Evolutionary conservation across 768 basidiomycete genomes (phyloP).

Genomic region (Dioszegia hungarica): DNA sequence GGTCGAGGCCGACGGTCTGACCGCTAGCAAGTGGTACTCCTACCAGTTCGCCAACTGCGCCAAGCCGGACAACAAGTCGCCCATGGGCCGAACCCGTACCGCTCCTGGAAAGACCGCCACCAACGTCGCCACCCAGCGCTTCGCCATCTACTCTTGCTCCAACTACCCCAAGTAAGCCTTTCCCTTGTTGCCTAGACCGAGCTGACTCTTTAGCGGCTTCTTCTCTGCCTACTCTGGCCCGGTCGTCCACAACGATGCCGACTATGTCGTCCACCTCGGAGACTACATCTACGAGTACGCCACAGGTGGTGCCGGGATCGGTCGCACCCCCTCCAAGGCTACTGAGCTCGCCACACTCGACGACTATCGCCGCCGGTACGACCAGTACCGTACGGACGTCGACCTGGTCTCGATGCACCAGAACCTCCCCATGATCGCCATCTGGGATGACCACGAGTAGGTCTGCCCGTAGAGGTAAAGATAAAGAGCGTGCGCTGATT

Average conservation of each 20-base stretch:
- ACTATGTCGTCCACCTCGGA: constrained; percentile 58
- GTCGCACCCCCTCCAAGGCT: constrained; percentile 53
- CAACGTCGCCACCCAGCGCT: constrained; percentile 55
- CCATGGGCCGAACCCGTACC: constrained; percentile 57
- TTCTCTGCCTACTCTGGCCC: constrained; percentile 63
- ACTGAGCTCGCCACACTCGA: constrained; percentile 59
- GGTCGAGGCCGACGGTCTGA: constrained; percentile 56
- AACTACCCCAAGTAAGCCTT: constrained; percentile 49
- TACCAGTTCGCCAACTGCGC: constrained; percentile 60
- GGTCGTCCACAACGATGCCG: constrained; percentile 56
- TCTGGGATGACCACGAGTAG: constrained; percentile 38
- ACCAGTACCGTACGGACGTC: constrained; percentile 57
- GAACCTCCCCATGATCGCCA: constrained; percentile 57
- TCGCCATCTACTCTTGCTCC: constrained; percentile 63
- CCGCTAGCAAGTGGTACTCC: constrained; percentile 58
- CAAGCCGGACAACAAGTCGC: constrained; percentile 52
- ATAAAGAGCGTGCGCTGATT: not conserved
- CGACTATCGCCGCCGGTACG: constrained; percentile 49
- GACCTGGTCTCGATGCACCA: constrained; percentile 55
- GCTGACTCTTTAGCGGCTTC: constrained; percentile 50
- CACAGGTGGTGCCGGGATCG: constrained; percentile 53
- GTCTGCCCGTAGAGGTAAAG: not conserved
- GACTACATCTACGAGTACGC: constrained; percentile 52
- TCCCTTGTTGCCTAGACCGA: not conserved
- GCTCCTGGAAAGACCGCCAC: constrained; percentile 54